Percentiles rank a stretch among this genome's conserved stretches.
Conservation (phyloP, 441 rosid genomes). For the Manihot esculenta region DNA sequence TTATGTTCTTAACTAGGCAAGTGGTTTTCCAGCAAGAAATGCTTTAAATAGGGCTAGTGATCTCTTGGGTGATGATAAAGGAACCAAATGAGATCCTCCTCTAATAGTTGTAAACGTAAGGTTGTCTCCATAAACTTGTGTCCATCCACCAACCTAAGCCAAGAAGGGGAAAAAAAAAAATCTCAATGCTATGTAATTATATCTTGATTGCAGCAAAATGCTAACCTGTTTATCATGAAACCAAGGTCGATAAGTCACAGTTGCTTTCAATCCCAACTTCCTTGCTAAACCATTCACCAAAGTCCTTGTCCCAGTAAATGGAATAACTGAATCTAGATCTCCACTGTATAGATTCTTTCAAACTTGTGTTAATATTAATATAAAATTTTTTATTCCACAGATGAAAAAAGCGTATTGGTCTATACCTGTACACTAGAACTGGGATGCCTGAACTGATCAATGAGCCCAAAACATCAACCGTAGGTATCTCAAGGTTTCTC, state of each 20-base stretch:
- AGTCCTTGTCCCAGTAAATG: constrained; percentile 41
- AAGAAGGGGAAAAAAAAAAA: background rate
- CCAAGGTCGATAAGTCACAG: constrained; percentile 48
- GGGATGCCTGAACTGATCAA: constrained; percentile 41
- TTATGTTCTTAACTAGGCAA: background rate
- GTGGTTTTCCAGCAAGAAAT: constrained; percentile 42
- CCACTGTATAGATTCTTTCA: constrained; percentile 31
- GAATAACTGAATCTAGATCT: constrained; percentile 52
- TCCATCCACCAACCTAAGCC: constrained; percentile 60
- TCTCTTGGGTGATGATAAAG: constrained; percentile 28
- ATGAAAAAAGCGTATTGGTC: background rate
- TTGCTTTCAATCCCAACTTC: constrained; percentile 34
- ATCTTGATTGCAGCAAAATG: background rate
- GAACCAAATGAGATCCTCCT: constrained; percentile 25
- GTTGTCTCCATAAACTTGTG: constrained; percentile 37
- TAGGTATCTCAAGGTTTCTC: constrained; percentile 37
- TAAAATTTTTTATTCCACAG: background rate
- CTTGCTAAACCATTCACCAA: constrained; percentile 38
- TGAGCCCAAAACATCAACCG: constrained; percentile 39
- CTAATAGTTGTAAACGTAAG: constrained; percentile 21
- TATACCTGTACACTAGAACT: constrained; percentile 52
- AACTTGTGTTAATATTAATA: background rate
- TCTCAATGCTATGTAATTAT: background rate
- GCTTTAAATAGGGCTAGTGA: constrained; percentile 41
- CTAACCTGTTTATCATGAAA: constrained; percentile 41